Evolutionary conservation across 345 rosid genomes (phyloP), one percentile per base, ranked within the genome.

Genomic region (Salix brachista): DNA sequence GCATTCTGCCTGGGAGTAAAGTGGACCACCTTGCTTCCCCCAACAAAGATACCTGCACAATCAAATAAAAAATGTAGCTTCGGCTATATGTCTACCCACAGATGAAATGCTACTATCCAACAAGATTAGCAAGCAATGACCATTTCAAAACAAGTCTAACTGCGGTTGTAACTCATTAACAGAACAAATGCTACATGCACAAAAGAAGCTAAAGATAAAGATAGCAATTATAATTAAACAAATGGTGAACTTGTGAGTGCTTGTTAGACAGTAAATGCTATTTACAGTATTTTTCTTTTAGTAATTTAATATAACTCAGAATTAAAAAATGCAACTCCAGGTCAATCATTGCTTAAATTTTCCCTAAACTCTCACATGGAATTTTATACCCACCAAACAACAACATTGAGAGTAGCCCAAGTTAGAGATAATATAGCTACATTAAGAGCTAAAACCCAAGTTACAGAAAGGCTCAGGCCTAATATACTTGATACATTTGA

Each of bases 21-120:
- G 74, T 94, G 99, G 76, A 96, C 98, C 79, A 96, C 97, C 85
- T 96, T 96, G 91, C 94, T 91, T 83, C 98, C 99, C 69, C 99
- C 99, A 21, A 96, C 97, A 87, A 82, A 96, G 54, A 96, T 89
- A 42, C 98, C 99, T 96, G 74, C 77, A 76, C 7, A 54, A 25
- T 67, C 54, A 44, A 66, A 46, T 28, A 71, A 67, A 37, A 65
- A 41, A 58, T 30, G n/a, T 39, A 42, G 34, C 36, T 56, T 73
- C 65, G 12, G 11, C 44, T 26, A 41, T 7, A 39, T 9, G 36
- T 69, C n/a, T 68, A 67, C 3, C 67, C 7, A 32, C 28, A 18
- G 32, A 30, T 13, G 3, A 6, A 71, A 30, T 32, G 48, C 72
- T 11, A 26, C 18, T 13, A 56, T 58, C 26, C 14, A 60, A 25